phyloP scores from a whole-genome alignment of 345 rosid species.

The Salix arbutifolia region DNA sequence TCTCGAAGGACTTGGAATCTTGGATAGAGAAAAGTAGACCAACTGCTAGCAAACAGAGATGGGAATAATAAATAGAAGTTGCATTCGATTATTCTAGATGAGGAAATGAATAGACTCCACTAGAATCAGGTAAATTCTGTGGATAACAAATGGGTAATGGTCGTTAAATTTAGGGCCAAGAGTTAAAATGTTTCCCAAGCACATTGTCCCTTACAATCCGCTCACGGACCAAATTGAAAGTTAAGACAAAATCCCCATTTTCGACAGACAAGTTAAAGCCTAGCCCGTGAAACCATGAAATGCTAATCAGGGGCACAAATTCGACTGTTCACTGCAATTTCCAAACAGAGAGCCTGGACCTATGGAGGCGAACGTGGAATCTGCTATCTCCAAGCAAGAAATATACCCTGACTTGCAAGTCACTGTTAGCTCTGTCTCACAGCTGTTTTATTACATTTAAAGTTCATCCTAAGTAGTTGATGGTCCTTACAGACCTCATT shows the following conservation, averaged over 20 bases:
- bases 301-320: constrained; percentile 12
- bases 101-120: background rate
- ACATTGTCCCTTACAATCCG: constrained; percentile 1
- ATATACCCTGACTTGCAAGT: background rate
- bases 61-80: background rate
- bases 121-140: background rate
- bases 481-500: background rate
- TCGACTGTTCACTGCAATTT: constrained; percentile 11
- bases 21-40: background rate
- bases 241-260: constrained; percentile 22
- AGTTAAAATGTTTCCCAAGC: constrained; percentile 2
- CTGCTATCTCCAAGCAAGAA: background rate
- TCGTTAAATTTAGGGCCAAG: constrained; percentile 16
- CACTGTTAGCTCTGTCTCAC: background rate
- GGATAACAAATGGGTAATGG: background rate
- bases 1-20: background rate
- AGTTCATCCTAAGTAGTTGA: background rate
- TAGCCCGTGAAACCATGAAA: constrained; percentile 28
- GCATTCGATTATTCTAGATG: background rate
- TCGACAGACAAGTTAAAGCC: constrained; percentile 20
- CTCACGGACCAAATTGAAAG: constrained; percentile 24
- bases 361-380: background rate
- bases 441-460: background rate
- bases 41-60: constrained; percentile 3
- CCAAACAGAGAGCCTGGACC: background rate